A percentile compares a stretch with the other conserved stretches of the same genome.
These are phyloP conservation scores for Colletotrichum lindemuthianum DNA, from an alignment of 2,329 filamentous ascomycete genomes.

Conservation along the genomic window DNA sequence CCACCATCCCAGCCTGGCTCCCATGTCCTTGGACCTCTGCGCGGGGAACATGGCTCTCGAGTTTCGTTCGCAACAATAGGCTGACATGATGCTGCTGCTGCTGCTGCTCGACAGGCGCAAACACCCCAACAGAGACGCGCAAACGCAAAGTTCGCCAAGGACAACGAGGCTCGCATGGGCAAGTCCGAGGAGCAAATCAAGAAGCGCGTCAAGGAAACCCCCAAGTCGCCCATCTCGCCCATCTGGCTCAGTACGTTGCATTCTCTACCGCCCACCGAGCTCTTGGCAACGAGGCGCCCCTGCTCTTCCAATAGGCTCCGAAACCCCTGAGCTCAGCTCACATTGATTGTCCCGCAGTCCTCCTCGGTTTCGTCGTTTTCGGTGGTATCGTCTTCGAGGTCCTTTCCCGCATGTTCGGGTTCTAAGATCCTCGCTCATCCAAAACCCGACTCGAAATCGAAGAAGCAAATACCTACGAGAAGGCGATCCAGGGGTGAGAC, in stretches of 20 bases:
- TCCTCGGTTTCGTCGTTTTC: slow-evolving; percentile 70
- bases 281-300: background rate
- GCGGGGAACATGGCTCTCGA: too few species aligned
- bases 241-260: slow-evolving; percentile 67
- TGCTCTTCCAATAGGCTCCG: background rate
- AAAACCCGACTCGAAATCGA: background rate
- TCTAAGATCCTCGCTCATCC: slow-evolving; percentile 5
- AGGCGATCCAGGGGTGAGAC: background rate
- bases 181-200: slow-evolving; percentile 74
- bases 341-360: slow-evolving; percentile 46
- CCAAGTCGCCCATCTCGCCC: slow-evolving; percentile 71
- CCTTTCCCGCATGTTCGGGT: slow-evolving; percentile 61
- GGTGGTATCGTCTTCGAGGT: slow-evolving; percentile 69
- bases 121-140: slow-evolving; percentile 84
- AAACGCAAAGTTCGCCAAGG: slow-evolving; percentile 81
- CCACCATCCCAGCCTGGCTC: slow-evolving; percentile 1
- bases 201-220: slow-evolving; percentile 65
- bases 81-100: background rate
- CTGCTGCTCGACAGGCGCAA: slow-evolving; percentile 70
- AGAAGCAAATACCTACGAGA: background rate
- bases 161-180: slow-evolving; percentile 78
- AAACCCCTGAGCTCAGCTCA: slow-evolving; percentile 3
- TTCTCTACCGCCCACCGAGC: background rate
- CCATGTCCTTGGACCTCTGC: background rate
- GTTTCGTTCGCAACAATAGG: background rate